These are phyloP conservation scores for Diversispora eburnea DNA, from an alignment of 192 early-diverging fungal genomes.

Conservation along the genomic window DNA sequence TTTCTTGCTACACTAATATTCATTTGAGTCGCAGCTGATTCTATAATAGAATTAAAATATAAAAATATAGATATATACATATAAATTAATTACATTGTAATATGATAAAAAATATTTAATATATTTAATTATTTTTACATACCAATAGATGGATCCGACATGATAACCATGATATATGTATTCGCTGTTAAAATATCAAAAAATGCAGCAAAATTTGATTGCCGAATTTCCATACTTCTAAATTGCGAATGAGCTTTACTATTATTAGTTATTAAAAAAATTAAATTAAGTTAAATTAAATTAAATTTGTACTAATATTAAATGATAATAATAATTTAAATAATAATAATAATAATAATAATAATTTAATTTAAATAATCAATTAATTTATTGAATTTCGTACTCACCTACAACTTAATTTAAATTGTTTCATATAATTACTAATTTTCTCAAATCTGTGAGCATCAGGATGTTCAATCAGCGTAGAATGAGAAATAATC, in stretches of 20 bases:
- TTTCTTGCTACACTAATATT: conserved; percentile 78
- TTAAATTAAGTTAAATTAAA: too few species aligned
- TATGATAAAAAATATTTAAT: too few species aligned
- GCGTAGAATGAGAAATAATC: conserved; percentile 80
- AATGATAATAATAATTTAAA: too few species aligned
- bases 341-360: too few species aligned
- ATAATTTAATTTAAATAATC: too few species aligned
- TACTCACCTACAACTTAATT: conserved; percentile 70
- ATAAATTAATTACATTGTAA: not conserved
- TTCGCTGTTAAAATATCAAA: conserved; percentile 81
- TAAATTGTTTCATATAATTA: conserved; percentile 92
- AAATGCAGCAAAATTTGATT: conserved; percentile 68
- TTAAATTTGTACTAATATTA: conserved; percentile 30
- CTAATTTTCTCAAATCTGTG: conserved; percentile 89
- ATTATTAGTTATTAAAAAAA: not conserved
- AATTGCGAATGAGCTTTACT: conserved; percentile 81
- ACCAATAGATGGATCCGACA: conserved; percentile 81
- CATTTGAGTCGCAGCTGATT: conserved; percentile 75
- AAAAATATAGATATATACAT: not conserved
- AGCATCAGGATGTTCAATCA: conserved; percentile 55
- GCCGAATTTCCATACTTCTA: conserved; percentile 83
- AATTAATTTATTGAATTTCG: too few species aligned
- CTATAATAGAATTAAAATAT: conserved; percentile 36
- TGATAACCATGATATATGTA: conserved; percentile 84
- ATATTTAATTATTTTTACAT: too few species aligned